These are phyloP conservation scores for Eucalyptus fibrosa DNA, from an alignment of 345 rosid genomes.

Conservation along the genomic window DNA sequence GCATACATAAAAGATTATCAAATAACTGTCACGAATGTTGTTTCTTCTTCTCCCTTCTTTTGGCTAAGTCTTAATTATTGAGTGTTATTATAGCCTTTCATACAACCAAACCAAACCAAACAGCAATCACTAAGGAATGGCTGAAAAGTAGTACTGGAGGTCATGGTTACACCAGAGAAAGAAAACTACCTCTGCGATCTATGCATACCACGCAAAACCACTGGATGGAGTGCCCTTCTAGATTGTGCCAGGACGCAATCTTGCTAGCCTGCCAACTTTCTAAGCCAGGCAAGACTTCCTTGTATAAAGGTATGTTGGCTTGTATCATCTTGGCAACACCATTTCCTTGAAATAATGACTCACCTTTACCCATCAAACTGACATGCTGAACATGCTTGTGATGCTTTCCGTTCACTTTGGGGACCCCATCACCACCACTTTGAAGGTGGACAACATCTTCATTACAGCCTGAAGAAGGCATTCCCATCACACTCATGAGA, in stretches of 20 bases:
- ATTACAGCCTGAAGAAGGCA: conserved; percentile 20
- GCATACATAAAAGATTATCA: background rate
- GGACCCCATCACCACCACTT: conserved; percentile 38
- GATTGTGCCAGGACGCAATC: conserved; percentile 85
- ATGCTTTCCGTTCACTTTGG: conserved; percentile 83
- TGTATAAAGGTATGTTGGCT: conserved; percentile 51
- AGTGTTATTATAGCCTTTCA: background rate
- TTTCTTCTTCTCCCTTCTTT: background rate
- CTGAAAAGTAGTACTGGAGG: background rate
- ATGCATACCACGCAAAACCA: conserved; percentile 89
- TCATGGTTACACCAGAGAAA: background rate
- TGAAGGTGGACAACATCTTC: conserved; percentile 15
- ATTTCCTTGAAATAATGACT: conserved; percentile 39
- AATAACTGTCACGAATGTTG: background rate
- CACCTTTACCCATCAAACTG: conserved; percentile 25
- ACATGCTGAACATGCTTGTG: conserved; percentile 43
- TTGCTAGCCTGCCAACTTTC: conserved; percentile 88
- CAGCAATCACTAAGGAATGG: background rate
- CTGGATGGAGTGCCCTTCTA: conserved; percentile 78
- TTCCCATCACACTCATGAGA: conserved; percentile 35
- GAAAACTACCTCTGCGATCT: conserved; percentile 62
- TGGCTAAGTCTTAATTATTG: background rate
- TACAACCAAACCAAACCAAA: background rate
- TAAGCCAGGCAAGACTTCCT: conserved; percentile 78
- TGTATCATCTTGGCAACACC: conserved; percentile 53